Conservation (phyloP, 2,329 filamentous ascomycete species). For the Botrytis galanthina region DNA sequence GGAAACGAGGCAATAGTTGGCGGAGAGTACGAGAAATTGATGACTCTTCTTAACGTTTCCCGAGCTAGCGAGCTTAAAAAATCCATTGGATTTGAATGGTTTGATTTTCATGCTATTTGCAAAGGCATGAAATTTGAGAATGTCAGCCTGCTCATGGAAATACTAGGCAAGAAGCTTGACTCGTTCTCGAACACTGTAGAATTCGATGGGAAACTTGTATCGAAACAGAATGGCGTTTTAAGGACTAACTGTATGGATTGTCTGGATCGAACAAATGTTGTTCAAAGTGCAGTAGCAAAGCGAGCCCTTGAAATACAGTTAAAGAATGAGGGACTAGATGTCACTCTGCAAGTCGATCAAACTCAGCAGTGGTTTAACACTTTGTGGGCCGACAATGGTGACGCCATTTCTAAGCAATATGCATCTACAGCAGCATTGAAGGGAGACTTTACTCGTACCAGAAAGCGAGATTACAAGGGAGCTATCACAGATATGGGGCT, state of each 20-base stretch:
- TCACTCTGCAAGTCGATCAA: slow-evolving; percentile 72
- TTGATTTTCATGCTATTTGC: slow-evolving; percentile 91
- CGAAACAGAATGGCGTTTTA: slow-evolving; percentile 70
- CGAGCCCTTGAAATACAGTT: slow-evolving; percentile 79
- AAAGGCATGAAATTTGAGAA: slow-evolving; percentile 98
- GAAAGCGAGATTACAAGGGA: slow-evolving; percentile 85
- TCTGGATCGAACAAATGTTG: slow-evolving; percentile 91
- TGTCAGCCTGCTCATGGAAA: slow-evolving; percentile 74
- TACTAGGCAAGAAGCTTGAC: slow-evolving; percentile 64
- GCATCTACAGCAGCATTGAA: slow-evolving; percentile 94
- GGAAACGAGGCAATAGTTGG: slow-evolving; percentile 79
- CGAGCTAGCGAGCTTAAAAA: slow-evolving; percentile 40
- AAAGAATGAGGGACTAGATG: slow-evolving; percentile 69
- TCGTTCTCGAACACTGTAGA: slow-evolving; percentile 69
- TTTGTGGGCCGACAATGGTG: slow-evolving; percentile 96
- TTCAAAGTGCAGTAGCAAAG: slow-evolving; percentile 86
- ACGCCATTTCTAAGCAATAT: slow-evolving; percentile 93
- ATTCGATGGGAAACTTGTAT: slow-evolving; percentile 44
- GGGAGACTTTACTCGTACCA: slow-evolving; percentile 90
- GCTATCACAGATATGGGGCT: slow-evolving; percentile 88
- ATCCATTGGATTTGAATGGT: slow-evolving; percentile 81
- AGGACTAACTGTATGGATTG: slow-evolving; percentile 99
- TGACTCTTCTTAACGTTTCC: slow-evolving; percentile 64
- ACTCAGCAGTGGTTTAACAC: slow-evolving; percentile 92
- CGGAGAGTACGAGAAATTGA: slow-evolving; percentile 68